Evolutionary conservation across 1,139 yeast species (phyloP).

Genomic region (Cylindricascospora bacillispora): DNA sequence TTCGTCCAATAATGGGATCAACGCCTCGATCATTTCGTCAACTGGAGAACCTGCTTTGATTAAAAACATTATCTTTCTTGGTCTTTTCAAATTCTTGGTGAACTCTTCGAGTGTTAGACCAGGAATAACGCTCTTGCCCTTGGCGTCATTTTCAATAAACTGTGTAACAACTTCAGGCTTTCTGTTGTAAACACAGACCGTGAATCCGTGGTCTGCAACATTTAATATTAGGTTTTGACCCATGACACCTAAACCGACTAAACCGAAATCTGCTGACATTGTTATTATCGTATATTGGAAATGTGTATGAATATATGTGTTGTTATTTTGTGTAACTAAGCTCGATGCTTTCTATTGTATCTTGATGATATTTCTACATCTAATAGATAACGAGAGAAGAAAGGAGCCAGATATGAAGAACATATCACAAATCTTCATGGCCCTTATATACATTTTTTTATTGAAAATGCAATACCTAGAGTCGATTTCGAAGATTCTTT

Average conservation of each 20-base stretch:
- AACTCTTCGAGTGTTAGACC: conserved; percentile 88
- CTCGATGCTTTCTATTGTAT: too few species aligned
- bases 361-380: too few species aligned
- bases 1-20: conserved; percentile 82
- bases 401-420: too few species aligned
- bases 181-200: conserved; percentile 98
- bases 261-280: conserved; percentile 81
- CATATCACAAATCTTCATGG: too few species aligned
- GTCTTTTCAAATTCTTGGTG: conserved; percentile 82
- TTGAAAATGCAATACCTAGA: too few species aligned
- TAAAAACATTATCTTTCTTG: conserved; percentile 86
- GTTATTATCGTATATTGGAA: too few species aligned
- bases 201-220: conserved; percentile 96
- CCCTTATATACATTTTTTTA: too few species aligned
- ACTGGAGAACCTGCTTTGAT: conserved; percentile 97
- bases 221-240: conserved; percentile 97
- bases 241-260: conserved; percentile 99
- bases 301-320: too few species aligned
- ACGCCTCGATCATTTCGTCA: conserved; percentile 78
- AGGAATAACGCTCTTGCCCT: conserved; percentile 91
- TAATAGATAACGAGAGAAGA: too few species aligned
- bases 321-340: too few species aligned
- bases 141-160: conserved; percentile 87
- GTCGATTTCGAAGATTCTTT: too few species aligned
- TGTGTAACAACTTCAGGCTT: conserved; percentile 91